A percentile compares a stretch with the other conserved stretches of the same genome.
Conservation (phyloP, 495 filamentous ascomycete genomes). For the Penicillium turbatum region DNA sequence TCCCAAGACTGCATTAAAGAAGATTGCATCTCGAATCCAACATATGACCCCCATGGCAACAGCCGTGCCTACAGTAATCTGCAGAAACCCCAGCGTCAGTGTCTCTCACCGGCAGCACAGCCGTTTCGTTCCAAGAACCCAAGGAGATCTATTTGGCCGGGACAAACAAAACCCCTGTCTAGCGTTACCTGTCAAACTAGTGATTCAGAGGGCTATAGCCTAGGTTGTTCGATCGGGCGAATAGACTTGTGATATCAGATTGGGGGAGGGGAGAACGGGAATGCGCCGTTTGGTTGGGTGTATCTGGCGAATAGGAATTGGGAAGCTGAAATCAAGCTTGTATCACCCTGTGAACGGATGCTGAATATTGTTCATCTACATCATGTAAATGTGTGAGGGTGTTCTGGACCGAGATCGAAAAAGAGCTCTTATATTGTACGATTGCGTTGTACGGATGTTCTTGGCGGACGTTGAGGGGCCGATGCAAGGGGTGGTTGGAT, state of each 20-base stretch:
- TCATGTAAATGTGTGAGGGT: too few relatives aligned
- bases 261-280: background rate
- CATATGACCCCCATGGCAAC: conserved; percentile 5
- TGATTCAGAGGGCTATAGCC: background rate
- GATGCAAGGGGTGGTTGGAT: background rate
- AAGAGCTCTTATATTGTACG: background rate
- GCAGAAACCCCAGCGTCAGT: conserved; percentile 7
- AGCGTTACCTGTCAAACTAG: conserved; percentile 5
- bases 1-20: background rate
- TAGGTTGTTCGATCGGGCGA: background rate
- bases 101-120: conserved; percentile 13
- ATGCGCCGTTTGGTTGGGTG: background rate
- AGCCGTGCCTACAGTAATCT: background rate
- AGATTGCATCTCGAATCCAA: background rate
- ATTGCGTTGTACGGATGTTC: background rate
- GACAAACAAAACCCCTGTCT: conserved; percentile 5
- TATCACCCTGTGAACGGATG: background rate
- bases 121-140: conserved; percentile 7
- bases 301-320: background rate
- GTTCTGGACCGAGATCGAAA: background rate
- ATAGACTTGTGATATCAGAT: conserved; percentile 1
- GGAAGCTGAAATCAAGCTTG: background rate
- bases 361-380: too few relatives aligned
- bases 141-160: background rate
- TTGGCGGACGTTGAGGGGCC: background rate